phyloP scores from a whole-genome alignment of 148 eudicot genomes.

The Rhododendron henanense region DNA sequence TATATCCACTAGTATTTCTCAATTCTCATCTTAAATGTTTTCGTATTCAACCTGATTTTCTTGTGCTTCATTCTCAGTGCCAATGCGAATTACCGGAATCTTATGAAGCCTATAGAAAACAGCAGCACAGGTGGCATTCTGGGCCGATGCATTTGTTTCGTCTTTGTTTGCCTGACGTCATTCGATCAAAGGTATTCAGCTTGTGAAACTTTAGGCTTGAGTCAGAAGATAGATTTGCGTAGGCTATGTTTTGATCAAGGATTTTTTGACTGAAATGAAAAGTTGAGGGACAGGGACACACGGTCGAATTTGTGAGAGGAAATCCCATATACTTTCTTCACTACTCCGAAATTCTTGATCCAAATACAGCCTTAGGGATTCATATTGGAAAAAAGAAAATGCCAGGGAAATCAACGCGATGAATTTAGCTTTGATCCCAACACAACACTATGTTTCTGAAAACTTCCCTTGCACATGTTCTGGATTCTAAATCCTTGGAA shows the following conservation, averaged over 20 bases:
- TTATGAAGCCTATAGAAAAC: slow-evolving; percentile 92
- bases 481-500: neutral
- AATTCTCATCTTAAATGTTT: neutral
- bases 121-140: slow-evolving; percentile 98
- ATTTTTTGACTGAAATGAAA: neutral
- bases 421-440: neutral
- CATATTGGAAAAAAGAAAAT: neutral
- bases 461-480: neutral
- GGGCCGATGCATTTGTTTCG: slow-evolving; percentile 99
- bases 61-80: slow-evolving; percentile 44
- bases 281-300: neutral
- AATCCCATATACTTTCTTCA: neutral
- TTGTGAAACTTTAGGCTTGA: neutral
- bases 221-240: neutral
- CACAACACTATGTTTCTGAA: neutral
- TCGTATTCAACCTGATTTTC: neutral
- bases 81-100: slow-evolving; percentile 97
- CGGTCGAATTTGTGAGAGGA: neutral
- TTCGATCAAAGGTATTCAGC: slow-evolving; percentile 66
- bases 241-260: neutral
- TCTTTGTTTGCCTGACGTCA: slow-evolving; percentile 81
- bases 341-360: neutral
- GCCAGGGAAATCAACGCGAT: neutral
- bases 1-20: neutral
- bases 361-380: neutral